Conservation (phyloP, 371 early-diverging fungal species). For the Entomophthora muscae region DNA sequence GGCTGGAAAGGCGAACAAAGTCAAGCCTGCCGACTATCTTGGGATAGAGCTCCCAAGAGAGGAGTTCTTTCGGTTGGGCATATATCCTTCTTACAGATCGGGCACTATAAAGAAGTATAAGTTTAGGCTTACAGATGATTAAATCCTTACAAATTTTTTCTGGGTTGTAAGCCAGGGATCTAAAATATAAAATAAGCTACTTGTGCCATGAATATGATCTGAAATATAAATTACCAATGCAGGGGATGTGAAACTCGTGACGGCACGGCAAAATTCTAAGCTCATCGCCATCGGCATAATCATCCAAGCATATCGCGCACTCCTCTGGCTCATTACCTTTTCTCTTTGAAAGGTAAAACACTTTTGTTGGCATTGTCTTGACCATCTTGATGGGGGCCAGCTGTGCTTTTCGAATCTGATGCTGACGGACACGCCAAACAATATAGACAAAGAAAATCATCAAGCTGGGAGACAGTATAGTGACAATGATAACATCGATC, state of each 20-base stretch:
- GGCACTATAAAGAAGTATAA: conserved; percentile 27
- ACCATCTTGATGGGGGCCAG: conserved; percentile 48
- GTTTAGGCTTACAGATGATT: background rate
- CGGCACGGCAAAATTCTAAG: conserved; percentile 69
- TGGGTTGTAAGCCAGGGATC: conserved; percentile 55
- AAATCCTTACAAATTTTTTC: conserved; percentile 53
- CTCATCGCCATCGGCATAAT: conserved; percentile 57
- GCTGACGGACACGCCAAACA: conserved; percentile 38
- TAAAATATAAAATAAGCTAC: background rate
- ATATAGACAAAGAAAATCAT: conserved; percentile 48
- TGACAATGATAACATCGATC: conserved; percentile 45
- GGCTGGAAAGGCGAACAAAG: no score
- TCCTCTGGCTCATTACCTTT: conserved; percentile 42
- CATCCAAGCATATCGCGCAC: conserved; percentile 89
- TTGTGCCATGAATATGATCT: background rate
- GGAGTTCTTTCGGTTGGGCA: conserved; percentile 24
- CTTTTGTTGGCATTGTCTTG: conserved; percentile 31
- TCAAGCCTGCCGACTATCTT: background rate
- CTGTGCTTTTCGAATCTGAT: conserved; percentile 32
- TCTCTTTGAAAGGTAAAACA: conserved; percentile 32
- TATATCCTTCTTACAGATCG: conserved; percentile 57
- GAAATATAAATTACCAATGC: conserved; percentile 78
- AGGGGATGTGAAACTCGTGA: conserved; percentile 79
- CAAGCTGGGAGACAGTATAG: conserved; percentile 43
- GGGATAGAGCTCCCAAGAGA: conserved; percentile 11